Percentiles rank a stretch among this genome's conserved stretches.
Evolutionary conservation across 2,329 filamentous ascomycete genomes (phyloP).

Genomic region (Leptographium radiaticola): DNA sequence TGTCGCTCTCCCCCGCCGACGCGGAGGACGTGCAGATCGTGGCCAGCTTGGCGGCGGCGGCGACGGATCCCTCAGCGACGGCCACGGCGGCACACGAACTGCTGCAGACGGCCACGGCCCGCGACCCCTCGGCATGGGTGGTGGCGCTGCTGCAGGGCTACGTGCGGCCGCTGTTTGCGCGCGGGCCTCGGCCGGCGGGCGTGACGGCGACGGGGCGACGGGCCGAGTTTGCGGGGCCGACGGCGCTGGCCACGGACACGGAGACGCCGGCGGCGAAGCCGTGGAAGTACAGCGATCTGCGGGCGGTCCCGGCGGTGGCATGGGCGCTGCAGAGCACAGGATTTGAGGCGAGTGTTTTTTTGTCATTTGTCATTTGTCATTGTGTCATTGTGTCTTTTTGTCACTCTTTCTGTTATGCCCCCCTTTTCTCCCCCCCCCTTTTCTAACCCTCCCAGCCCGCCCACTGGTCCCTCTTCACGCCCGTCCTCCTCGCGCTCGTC

Average conservation of each 20-base stretch:
- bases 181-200: conserved; percentile 34
- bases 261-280: conserved; percentile 34
- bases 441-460: conserved; percentile 27
- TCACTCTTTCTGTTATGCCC: neutral
- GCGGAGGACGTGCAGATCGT: conserved; percentile 14
- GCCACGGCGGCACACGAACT: conserved; percentile 22
- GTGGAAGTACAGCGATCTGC: conserved; percentile 45
- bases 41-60: conserved; percentile 21
- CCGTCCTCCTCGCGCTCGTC: conserved; percentile 54
- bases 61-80: conserved; percentile 11
- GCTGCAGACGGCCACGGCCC: neutral
- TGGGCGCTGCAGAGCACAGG: conserved; percentile 43
- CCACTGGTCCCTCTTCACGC: conserved; percentile 57
- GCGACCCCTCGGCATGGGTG: conserved; percentile 24
- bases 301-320: conserved; percentile 41
- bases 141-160: conserved; percentile 46
- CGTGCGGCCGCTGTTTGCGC: conserved; percentile 55
- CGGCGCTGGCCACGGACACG: conserved; percentile 9
- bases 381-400: neutral
- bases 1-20: neutral
- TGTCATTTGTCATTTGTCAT: neutral
- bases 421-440: neutral
- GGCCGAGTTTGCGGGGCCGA: conserved; percentile 29
- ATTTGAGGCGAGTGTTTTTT: conserved; percentile 22
- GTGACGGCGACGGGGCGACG: conserved; percentile 46